A percentile compares a stretch with the other conserved stretches of the same genome.
Evolutionary conservation across 192 early-diverging fungal genomes (phyloP).

Genomic region (Pecoramyces ruminantium): DNA sequence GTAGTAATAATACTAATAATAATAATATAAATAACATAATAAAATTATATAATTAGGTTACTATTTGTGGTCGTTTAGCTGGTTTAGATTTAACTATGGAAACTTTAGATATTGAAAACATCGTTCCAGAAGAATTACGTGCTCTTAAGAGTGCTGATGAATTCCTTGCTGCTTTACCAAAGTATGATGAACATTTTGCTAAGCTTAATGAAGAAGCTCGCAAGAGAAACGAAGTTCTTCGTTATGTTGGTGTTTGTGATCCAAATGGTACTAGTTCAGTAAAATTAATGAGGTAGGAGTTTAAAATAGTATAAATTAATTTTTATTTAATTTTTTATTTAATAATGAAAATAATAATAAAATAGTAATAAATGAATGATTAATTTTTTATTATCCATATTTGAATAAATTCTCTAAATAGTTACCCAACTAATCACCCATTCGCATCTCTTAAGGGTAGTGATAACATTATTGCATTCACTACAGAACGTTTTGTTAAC

Average conservation of each 20-base stretch:
- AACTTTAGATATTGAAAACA: conserved; percentile 81
- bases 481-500: conserved; percentile 73
- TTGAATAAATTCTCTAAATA: too few species aligned
- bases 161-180: conserved; percentile 71
- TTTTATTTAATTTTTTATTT: too few species aligned
- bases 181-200: conserved; percentile 73
- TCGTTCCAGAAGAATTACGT: conserved; percentile 78
- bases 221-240: conserved; percentile 55
- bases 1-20: too few species aligned
- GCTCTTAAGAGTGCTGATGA: conserved; percentile 47
- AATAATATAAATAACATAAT: too few species aligned
- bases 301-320: too few species aligned
- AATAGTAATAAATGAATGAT: too few species aligned
- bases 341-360: too few species aligned
- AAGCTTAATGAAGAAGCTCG: conserved; percentile 62
- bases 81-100: conserved; percentile 61
- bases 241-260: conserved; percentile 86
- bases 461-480: conserved; percentile 96
- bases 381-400: too few species aligned
- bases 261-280: conserved; percentile 53
- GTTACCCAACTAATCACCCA: conserved; percentile 73
- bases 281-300: conserved; percentile 47
- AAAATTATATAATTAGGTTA: conserved; percentile 16
- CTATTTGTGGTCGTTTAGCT: conserved; percentile 74
- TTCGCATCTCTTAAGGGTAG: conserved; percentile 91